Evolutionary conservation across 257 asterid genomes (phyloP).

Genomic region (Solanum chaucha): DNA sequence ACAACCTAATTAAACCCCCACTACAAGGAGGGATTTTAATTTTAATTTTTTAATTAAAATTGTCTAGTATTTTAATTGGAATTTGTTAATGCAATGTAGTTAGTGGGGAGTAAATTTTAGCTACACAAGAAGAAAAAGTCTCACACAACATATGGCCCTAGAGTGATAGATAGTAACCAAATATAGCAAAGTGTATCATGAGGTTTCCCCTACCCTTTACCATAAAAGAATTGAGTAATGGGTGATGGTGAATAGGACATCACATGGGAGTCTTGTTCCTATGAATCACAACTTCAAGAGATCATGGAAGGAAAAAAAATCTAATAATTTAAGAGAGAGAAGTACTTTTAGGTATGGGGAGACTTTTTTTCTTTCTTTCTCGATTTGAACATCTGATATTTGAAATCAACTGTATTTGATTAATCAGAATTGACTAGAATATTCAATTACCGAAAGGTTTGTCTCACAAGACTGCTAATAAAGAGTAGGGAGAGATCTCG

Average conservation of each 20-base stretch:
- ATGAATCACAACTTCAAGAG: constrained; percentile 3
- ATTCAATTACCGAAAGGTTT: not conserved
- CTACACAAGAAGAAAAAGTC: not conserved
- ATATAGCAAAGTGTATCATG: constrained; percentile 13
- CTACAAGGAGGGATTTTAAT: not conserved
- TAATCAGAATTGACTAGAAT: not conserved
- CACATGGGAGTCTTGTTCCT: constrained; percentile 36
- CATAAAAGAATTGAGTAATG: constrained; percentile 23
- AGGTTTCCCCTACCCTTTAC: constrained; percentile 16
- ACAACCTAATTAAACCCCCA: too few species aligned
- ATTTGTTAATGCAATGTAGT: not conserved
- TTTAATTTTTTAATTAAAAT: not conserved
- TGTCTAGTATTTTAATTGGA: not conserved
- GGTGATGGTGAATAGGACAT: constrained; percentile 16
- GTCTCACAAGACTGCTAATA: not conserved
- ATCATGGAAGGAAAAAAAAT: not conserved
- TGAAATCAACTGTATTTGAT: not conserved
- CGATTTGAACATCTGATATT: not conserved
- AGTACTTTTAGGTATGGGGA: not conserved
- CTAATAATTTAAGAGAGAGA: constrained; percentile 17
- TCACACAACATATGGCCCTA: constrained; percentile 5
- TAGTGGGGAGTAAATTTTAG: not conserved
- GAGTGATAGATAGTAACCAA: not conserved
- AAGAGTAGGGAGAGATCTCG: not conserved
- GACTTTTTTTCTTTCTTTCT: not conserved